phyloP scores from a whole-genome alignment of 371 early-diverging fungal genomes.

The Syncephalastrum sp. region DNA sequence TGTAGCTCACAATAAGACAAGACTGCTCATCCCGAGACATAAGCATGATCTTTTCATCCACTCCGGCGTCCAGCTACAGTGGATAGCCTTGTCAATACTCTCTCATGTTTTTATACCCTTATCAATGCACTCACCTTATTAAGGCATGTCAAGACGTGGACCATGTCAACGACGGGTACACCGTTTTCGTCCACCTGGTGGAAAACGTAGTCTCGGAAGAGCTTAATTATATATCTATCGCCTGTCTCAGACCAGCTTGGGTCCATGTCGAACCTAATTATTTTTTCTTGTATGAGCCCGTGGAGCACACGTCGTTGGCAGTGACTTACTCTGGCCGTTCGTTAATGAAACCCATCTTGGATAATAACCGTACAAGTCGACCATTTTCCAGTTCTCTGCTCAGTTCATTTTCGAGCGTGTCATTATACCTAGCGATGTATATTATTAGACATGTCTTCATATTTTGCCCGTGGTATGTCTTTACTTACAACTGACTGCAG shows the following conservation, averaged over 20 bases:
- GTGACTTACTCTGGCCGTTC: slow-evolving; percentile 86
- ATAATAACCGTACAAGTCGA: slow-evolving; percentile 77
- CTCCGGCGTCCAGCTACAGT: slow-evolving; percentile 87
- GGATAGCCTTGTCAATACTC: too few relatives aligned
- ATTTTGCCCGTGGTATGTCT: not conserved
- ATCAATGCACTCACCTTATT: slow-evolving; percentile 76
- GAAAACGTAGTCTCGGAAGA: slow-evolving; percentile 96
- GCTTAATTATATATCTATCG: slow-evolving; percentile 90
- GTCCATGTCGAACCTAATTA: slow-evolving; percentile 76
- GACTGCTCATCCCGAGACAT: slow-evolving; percentile 92
- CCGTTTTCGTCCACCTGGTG: slow-evolving; percentile 93
- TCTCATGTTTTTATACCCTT: too few relatives aligned
- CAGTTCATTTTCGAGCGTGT: slow-evolving; percentile 78
- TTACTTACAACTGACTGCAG: slow-evolving; percentile 61
- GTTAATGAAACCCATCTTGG: slow-evolving; percentile 91
- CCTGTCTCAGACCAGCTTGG: slow-evolving; percentile 96
- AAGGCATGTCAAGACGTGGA: slow-evolving; percentile 89
- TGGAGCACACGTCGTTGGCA: not conserved
- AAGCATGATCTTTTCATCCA: slow-evolving; percentile 87
- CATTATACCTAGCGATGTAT: slow-evolving; percentile 55
- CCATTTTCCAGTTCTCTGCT: slow-evolving; percentile 87
- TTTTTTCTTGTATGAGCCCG: not conserved
- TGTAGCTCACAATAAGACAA: slow-evolving; percentile 90
- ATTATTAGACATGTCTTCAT: not conserved
- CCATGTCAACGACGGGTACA: slow-evolving; percentile 83